Evolutionary conservation across 1,139 yeast species (phyloP), one percentile per base, ranked within the genome.

Genomic region (Meyerozyma smithsonii): DNA sequence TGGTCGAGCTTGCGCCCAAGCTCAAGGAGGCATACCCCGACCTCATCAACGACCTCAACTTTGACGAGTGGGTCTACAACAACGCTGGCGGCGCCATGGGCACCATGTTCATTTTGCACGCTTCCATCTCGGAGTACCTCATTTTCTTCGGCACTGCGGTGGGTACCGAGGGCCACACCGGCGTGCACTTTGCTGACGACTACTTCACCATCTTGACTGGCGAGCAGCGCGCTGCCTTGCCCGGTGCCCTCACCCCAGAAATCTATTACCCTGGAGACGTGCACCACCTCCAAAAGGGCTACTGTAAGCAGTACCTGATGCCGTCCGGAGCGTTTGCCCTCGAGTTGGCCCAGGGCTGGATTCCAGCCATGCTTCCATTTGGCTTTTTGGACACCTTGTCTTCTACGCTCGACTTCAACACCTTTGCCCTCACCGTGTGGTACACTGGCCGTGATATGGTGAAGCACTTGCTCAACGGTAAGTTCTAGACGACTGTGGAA

Each of bases 61-160:
- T 73, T 42, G 84, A 85, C 38, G 92, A 89, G 52, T 92, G 97
- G 97, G 82, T 92, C 39, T 90, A 82, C 77, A 92, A 90, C 74
- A 89, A 88, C 55, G 98, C 98, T 7, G 98, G 98, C 41, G 96
- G 96, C 50, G 97, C 98, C 41, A 92, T 92, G 98, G 98, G 98
- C 20, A 80, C 89, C 43, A 90, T 92, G 97, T 77, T 87, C 53
- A 87, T 94, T 46, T 70, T 92, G 50, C 98, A 94, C 61, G 97
- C 97, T 11, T 90, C 97, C n/a, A 72, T 94, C 54, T 72, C 94
- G 7, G 98, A 92, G 64, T 94, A 92, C 59, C 69, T 92, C 61
- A 90, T 90, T 55, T 74, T 88, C 58, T 88, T 89, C 50, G 96
- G 97, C 41, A 74, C 92, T 32, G 66, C 64, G 4, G 74, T 84